Evolutionary conservation across 345 rosid species (phyloP), one percentile per base, ranked within the genome.

Genomic region (Acer saccharum): DNA sequence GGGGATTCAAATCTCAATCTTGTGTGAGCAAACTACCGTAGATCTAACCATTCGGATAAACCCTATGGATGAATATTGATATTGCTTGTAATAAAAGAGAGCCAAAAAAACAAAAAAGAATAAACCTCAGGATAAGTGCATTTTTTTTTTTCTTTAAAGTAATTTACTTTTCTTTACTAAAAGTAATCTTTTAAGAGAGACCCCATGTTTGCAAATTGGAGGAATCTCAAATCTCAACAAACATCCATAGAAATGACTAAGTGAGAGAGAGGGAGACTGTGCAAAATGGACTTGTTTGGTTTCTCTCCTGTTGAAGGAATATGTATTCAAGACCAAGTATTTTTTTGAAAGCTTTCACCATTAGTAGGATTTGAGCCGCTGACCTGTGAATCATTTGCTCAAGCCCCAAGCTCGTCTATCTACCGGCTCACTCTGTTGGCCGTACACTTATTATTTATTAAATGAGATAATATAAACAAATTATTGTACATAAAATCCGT

Each of bases 191-290:
- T 57, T 20, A 21, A 16, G 62, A 7, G 66, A 60, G 65, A 57
- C 76, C 69, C 71, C 73, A 29, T 66, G 70, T 32, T 23, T 3
- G 63, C 74, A 52, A 50, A 18, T 55, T 63, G 69, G 58, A 73
- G 64, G 77, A 81, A 72, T 76, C 83, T 72, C 46, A 55, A 81
- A 72, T 76, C 83, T 72, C 57, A 32, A 60, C 12, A 74, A 20
- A 27, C 61, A 21, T 12, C 44, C 32, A 61, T 25, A 62, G 21
- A 77, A 27, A 14, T 58, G 35, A 29, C 35, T 27, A 12, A 27
- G 41, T 64, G 68, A 64, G n/a, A 64, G 39, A 7, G 41, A 64
- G 39, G 17, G 41, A 64, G 68, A 64, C 18, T 11, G 35, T 71
- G 43, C 46, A 35, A 60, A 67, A 66, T 58, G 6, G 25, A 43